Evolutionary conservation across 176 grass and related monocot genomes (phyloP).

Genomic region (Cenchrus americanus): DNA sequence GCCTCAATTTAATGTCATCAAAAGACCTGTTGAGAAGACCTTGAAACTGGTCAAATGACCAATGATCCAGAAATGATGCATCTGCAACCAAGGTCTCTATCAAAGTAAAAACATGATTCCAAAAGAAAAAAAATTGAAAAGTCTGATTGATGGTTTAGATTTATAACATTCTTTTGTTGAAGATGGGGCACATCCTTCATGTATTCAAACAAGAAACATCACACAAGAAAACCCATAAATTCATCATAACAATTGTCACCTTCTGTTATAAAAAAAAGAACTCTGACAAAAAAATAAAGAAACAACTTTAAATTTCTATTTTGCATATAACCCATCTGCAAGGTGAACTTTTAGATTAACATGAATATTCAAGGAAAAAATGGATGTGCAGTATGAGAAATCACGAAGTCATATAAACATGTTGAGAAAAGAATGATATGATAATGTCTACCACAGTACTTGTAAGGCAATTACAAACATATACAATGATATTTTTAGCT

Average conservation of each 20-base stretch:
- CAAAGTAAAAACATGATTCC: conserved; percentile 45
- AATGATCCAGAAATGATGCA: conserved; percentile 98
- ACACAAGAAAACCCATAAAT: conserved; percentile 11
- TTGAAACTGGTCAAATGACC: conserved; percentile 98
- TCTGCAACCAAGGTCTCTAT: conserved; percentile 71
- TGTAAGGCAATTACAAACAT: background rate
- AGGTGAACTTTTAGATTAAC: conserved; percentile 27
- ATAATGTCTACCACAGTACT: background rate
- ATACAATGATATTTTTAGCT: background rate
- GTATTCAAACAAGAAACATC: conserved; percentile 34
- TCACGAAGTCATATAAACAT: background rate
- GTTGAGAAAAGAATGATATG: conserved; percentile 10
- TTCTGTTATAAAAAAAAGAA: conserved; percentile 13
- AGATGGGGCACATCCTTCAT: background rate
- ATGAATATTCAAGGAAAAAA: conserved; percentile 3
- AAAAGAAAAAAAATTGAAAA: conserved; percentile 32
- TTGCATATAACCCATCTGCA: background rate
- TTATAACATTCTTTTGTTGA: background rate
- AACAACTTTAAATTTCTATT: conserved; percentile 13
- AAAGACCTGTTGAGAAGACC: conserved; percentile 79
- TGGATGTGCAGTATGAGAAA: background rate
- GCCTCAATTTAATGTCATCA: conserved; percentile 69
- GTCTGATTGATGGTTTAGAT: background rate
- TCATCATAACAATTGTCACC: background rate
- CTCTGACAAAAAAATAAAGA: background rate